These are phyloP conservation scores for Fusarium begoniae DNA, from an alignment of 2,329 filamentous ascomycete genomes.

Conservation along the genomic window DNA sequence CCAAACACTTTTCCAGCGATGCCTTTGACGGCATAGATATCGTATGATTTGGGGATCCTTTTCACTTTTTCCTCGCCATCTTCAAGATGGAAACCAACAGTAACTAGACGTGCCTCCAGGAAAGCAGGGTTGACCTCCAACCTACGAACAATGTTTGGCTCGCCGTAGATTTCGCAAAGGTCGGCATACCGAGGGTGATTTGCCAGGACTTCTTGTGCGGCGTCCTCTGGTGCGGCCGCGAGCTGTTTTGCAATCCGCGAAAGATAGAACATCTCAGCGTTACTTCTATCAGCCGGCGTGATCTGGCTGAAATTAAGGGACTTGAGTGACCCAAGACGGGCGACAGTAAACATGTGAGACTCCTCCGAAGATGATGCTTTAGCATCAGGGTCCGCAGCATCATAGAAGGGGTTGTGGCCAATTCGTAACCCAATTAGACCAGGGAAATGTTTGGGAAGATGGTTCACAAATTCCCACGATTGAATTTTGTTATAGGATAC, in stretches of 20 bases:
- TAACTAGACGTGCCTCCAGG: conserved; percentile 80
- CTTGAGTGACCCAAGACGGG: conserved; percentile 73
- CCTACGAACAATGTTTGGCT: conserved; percentile 69
- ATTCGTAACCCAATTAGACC: conserved; percentile 79
- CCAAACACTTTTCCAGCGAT: conserved; percentile 77
- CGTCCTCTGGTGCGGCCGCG: conserved; percentile 62
- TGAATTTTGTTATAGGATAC: conserved; percentile 76
- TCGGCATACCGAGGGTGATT: conserved; percentile 77
- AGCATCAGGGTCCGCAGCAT: conserved; percentile 54
- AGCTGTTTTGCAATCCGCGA: conserved; percentile 83
- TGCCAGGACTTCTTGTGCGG: conserved; percentile 64
- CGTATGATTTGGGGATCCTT: conserved; percentile 77
- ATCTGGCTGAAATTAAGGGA: conserved; percentile 80
- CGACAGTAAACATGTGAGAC: conserved; percentile 88
- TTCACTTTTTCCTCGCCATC: conserved; percentile 44
- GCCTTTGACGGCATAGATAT: conserved; percentile 84
- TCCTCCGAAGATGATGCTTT: conserved; percentile 72
- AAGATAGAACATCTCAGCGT: conserved; percentile 94
- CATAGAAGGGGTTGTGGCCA: conserved; percentile 86
- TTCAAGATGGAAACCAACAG: conserved; percentile 61
- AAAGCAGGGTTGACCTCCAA: conserved; percentile 77
- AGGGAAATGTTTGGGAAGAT: conserved; percentile 74
- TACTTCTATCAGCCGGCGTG: conserved; percentile 76
- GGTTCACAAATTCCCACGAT: conserved; percentile 79
- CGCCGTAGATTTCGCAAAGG: conserved; percentile 80